Evolutionary conservation across 2,329 filamentous ascomycete species (phyloP).

Genomic region (Alternaria sp.): DNA sequence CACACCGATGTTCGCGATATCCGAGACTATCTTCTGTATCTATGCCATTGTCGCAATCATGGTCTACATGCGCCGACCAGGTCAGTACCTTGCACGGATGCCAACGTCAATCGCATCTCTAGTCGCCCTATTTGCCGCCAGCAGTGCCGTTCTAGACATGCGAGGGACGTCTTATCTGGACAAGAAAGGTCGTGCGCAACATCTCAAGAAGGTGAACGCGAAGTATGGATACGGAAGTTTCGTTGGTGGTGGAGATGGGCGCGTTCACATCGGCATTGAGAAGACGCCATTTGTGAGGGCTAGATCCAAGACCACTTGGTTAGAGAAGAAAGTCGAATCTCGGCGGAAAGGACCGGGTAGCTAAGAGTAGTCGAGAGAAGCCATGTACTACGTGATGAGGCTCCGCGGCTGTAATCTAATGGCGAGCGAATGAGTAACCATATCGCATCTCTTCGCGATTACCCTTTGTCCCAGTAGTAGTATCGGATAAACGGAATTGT

Average conservation of each 20-base stretch:
- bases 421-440: too few species aligned
- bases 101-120: constrained; percentile 62
- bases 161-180: constrained; percentile 29
- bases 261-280: constrained; percentile 63
- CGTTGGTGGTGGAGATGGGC: constrained; percentile 59
- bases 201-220: constrained; percentile 28
- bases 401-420: too few species aligned
- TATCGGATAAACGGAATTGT: too few species aligned
- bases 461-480: too few species aligned
- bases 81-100: constrained; percentile 59
- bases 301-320: constrained; percentile 27
- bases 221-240: constrained; percentile 62
- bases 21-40: constrained; percentile 54
- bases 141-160: constrained; percentile 54
- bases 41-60: constrained; percentile 56
- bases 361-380: too few species aligned
- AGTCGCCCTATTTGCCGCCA: constrained; percentile 60
- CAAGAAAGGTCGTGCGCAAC: constrained; percentile 24
- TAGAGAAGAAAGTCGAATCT: constrained; percentile 21
- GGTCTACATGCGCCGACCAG: constrained; percentile 56
- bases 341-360: too few species aligned
- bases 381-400: too few species aligned
- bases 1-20: constrained; percentile 56
- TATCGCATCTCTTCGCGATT: too few species aligned
- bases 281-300: constrained; percentile 52